A percentile compares a stretch with the other conserved stretches of the same genome.
These are phyloP conservation scores for Boletus speciosus DNA, from an alignment of 768 basidiomycete species.

Conservation along the genomic window DNA sequence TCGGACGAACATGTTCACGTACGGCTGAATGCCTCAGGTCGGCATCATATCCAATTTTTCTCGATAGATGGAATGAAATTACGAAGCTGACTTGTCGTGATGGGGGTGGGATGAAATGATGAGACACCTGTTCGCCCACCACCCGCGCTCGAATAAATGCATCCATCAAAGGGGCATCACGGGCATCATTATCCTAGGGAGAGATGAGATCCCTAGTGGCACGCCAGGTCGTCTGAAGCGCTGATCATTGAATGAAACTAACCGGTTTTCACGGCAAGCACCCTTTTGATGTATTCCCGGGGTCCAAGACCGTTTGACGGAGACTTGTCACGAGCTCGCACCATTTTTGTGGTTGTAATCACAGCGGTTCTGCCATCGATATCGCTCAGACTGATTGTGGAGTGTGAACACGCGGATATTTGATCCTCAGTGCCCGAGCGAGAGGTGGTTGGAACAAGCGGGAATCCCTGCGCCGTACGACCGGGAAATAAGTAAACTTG, in stretches of 20 bases:
- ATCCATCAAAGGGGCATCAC: not conserved
- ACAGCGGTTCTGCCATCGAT: not conserved
- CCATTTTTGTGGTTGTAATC: not conserved
- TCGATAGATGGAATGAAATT: slow-evolving; percentile 10
- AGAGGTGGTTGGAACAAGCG: not conserved
- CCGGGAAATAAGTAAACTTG: slow-evolving; percentile 6
- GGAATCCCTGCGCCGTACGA: not conserved
- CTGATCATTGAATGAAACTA: slow-evolving; percentile 23
- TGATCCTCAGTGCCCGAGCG: not conserved
- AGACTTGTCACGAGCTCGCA: no score
- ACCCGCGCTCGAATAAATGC: not conserved
- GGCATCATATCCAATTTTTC: not conserved
- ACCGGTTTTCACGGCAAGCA: not conserved
- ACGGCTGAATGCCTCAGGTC: slow-evolving; percentile 1
- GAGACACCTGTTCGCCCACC: slow-evolving; percentile 11
- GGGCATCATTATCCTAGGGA: slow-evolving; percentile 8
- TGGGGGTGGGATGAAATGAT: slow-evolving; percentile 11
- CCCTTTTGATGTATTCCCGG: not conserved
- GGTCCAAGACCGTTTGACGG: no score
- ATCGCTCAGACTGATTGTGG: not conserved
- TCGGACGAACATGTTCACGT: slow-evolving; percentile 15
- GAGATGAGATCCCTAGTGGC: slow-evolving; percentile 9
- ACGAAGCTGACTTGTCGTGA: slow-evolving; percentile 10
- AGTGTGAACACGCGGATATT: not conserved
- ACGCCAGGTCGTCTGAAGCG: slow-evolving; percentile 3